phyloP scores from a whole-genome alignment of 768 basidiomycete genomes.

The Auriscalpium vulgare region DNA sequence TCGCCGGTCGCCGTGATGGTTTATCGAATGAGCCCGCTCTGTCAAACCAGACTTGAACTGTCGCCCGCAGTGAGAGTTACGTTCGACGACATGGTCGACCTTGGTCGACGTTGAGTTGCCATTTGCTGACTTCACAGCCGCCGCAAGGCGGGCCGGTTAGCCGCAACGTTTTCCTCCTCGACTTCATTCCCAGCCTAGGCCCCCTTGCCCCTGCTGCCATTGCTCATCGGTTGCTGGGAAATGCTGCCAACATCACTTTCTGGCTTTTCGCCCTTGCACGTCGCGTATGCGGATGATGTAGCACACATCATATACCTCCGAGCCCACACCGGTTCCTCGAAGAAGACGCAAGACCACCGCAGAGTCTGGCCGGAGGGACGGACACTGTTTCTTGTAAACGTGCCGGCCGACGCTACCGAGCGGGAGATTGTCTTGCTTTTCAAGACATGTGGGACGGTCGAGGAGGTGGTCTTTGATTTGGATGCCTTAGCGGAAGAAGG shows the following conservation, averaged over 20 bases:
- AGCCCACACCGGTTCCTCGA: slow-evolving; percentile 44
- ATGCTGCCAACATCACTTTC: slow-evolving; percentile 20
- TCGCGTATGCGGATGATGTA: slow-evolving; percentile 30
- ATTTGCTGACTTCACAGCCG: no score
- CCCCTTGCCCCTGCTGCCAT: no score
- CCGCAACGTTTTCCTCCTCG: no score
- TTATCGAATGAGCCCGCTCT: no score
- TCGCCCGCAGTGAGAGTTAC: no score
- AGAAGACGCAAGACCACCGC: slow-evolving; percentile 24
- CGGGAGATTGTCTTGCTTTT: slow-evolving; percentile 75
- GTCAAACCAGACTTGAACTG: no score
- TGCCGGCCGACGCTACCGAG: slow-evolving; percentile 84
- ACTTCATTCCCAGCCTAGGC: no score
- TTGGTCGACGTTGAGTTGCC: no score
- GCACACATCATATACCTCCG: slow-evolving; percentile 76
- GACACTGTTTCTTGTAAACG: slow-evolving; percentile 83
- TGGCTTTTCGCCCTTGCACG: slow-evolving; percentile 43
- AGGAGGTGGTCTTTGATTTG: slow-evolving; percentile 59
- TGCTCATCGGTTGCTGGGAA: neutral
- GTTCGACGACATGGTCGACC: no score
- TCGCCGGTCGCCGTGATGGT: no score
- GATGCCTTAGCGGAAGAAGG: slow-evolving; percentile 31
- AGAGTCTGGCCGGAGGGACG: slow-evolving; percentile 42
- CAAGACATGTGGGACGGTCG: slow-evolving; percentile 66
- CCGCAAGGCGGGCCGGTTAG: no score